Evolutionary conservation across 331 rosid genomes (phyloP).

Genomic region (Spiraea crenata): DNA sequence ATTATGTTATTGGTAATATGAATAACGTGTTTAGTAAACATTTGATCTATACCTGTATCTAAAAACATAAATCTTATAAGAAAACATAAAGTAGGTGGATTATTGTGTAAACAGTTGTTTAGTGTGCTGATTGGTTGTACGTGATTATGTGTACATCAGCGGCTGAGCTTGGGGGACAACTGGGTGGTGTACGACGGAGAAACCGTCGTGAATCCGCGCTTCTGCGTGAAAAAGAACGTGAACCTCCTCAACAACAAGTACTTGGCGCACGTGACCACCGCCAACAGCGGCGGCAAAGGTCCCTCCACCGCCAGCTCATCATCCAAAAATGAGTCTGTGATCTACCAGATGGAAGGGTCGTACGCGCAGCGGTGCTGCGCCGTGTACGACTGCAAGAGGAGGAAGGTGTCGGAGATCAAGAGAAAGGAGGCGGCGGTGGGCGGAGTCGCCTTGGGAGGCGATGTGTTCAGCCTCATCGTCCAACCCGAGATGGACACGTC

Average conservation of each 20-base stretch:
- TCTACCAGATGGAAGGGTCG: slow-evolving; percentile 62
- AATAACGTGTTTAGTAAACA: no score
- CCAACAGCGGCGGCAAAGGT: background rate
- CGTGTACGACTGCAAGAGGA: slow-evolving; percentile 48
- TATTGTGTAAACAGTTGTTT: background rate
- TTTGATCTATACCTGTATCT: no score
- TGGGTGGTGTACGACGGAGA: slow-evolving; percentile 73
- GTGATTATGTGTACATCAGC: slow-evolving; percentile 27
- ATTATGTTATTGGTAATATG: no score
- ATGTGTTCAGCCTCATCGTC: slow-evolving; percentile 62
- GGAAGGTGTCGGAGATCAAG: slow-evolving; percentile 63
- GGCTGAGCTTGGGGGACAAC: slow-evolving; percentile 53
- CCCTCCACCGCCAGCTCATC: no score
- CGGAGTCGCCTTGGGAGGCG: slow-evolving; percentile 58
- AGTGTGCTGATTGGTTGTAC: slow-evolving; percentile 1
- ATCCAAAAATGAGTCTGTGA: background rate
- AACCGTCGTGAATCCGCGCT: slow-evolving; percentile 34
- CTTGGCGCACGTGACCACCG: slow-evolving; percentile 42
- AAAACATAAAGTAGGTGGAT: no score
- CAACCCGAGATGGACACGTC: slow-evolving; percentile 54
- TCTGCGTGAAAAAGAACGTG: slow-evolving; percentile 42
- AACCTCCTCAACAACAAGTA: slow-evolving; percentile 45
- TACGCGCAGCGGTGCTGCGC: slow-evolving; percentile 54
- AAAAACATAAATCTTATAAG: no score
- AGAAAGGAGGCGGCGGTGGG: slow-evolving; percentile 53